Evolutionary conservation across 176 grass and related monocot species (phyloP).

Genomic region (sorghum (Sorghum bicolor)): DNA sequence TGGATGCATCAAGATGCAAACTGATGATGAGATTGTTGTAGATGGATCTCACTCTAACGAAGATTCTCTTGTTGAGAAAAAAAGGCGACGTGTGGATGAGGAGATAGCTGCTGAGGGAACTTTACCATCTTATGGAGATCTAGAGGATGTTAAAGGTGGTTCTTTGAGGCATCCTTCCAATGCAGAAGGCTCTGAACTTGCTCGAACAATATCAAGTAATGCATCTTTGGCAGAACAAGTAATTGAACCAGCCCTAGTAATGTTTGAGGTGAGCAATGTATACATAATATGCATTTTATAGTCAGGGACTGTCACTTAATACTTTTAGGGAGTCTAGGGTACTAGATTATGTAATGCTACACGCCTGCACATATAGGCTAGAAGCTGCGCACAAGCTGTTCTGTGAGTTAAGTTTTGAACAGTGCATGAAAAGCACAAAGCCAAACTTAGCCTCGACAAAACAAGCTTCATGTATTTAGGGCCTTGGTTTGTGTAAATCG

Average conservation of each 20-base stretch:
- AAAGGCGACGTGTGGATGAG: conserved; percentile 66
- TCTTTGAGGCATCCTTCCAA: conserved; percentile 50
- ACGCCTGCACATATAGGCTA: background rate
- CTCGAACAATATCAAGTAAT: conserved; percentile 63
- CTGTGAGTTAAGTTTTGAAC: background rate
- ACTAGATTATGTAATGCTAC: background rate
- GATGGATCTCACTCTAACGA: conserved; percentile 54
- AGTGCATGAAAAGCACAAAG: background rate
- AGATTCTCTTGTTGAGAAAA: conserved; percentile 67
- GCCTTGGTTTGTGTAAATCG: background rate
- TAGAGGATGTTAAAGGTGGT: conserved; percentile 46
- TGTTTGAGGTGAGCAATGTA: conserved; percentile 84
- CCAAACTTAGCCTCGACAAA: background rate
- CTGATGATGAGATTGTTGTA: conserved; percentile 64
- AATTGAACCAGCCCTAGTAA: conserved; percentile 95
- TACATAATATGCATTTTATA: conserved; percentile 15
- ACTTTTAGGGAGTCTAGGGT: background rate
- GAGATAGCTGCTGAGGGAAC: conserved; percentile 62
- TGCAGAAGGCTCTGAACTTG: conserved; percentile 53
- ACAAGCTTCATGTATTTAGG: background rate
- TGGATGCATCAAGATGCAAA: conserved; percentile 77
- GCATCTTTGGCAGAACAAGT: conserved; percentile 92
- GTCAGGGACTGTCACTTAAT: background rate
- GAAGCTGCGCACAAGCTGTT: background rate
- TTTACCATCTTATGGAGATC: conserved; percentile 65